Evolutionary conservation across 208 protist genomes (phyloP), one percentile per base, ranked within the genome.

Genomic region (Herpetomonas tarakana): DNA sequence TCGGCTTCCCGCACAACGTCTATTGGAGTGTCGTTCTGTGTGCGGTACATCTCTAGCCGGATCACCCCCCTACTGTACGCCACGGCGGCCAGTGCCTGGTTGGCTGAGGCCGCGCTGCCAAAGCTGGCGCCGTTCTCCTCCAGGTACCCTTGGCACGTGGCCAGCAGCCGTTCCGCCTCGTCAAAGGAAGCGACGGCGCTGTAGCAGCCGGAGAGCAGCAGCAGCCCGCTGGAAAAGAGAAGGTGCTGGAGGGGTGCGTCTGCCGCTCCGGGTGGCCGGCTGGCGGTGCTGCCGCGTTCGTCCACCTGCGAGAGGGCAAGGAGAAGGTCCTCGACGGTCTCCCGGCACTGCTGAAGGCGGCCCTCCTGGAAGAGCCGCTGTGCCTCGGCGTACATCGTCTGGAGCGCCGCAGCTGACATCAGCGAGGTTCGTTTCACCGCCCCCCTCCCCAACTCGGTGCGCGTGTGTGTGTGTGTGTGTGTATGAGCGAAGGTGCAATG

Each of bases 131-230:
- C 55, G 44, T 75, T 73, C 49, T 91, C 81, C 35, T 65, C 47
- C 50, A 80, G 69, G 53, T 84, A 91, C 3, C 81, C 72, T 11
- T 67, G 55, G 30, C 78, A 85, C 25, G 78, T 86, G 18, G 72
- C 68, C 19, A 78, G 71, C 0, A 88, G 65, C 1, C 81, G 74
- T 44, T 91, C 84, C 52, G 81, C 77, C 71, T 85, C 81, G 1
- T 41, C 27, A 52, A 68, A 83, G 25, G 68, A 69, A 11, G 57
- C 55, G 16, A 67, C 71, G 1, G 72, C 78, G 38, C 53, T 74
- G 65, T 86, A 80, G 11, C 83, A 53, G 52, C 51, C 66, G 7
- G 71, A 70, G 21, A 91, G 67, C 3, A 91, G 70, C 7, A 91
- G 50, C 4, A 91, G 70, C 0, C 46, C 12, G 39, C 86, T 70